Base-by-base conservation (phyloP, 192 early-diverging fungal genomes). In the Podila horticola region DNA sequence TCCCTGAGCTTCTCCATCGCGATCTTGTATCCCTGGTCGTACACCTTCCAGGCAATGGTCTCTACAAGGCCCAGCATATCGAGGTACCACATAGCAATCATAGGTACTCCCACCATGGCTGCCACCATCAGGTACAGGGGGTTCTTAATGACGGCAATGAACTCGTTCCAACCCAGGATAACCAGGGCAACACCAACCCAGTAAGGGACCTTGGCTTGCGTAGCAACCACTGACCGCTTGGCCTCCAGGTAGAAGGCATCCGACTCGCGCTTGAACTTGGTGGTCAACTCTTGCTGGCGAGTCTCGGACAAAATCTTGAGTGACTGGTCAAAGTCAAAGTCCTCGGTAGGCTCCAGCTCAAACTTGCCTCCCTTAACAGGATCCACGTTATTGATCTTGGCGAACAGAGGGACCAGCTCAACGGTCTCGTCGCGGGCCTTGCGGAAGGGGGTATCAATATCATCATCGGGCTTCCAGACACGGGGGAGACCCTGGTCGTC, bases 121-220 rank as follows among this genome's bases (percentile, higher is more conserved):
- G 88, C 75, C 19, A 91, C 73, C 26, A 97, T 73, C 65, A 97
- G 84, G 69, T 96, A 97, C 15, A 96, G 26, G 26, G 98, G 98
- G 72, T 92, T 97, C 49, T 87, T 90, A 45, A 98, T 70, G 22
- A 99, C 87, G 1, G 92, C 69, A 83, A 95, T 88, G 30, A 96
- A 93, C 83, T 99, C 98, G 72, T 99, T 99, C 95, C 97, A 99
- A 26, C 98, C 98, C 6, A 99, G 86, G 13, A 93, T 68, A 6
- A 97, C 79, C 41, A 95, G 84, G 64, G 69, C 70, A 34, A 91
- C 88, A 29, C 96, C 84, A 65, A 97, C 89, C 96, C 96, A 99
- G 30, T 85, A 73, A 1, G 97, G 97, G 24, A 98, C 89, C 57
- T 91, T 93, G 66, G 93, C 93, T 36, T 94, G 95, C 9, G 95